Conservation (phyloP, 176 grass and related monocot genomes). For the Phoenix dactylifera region DNA sequence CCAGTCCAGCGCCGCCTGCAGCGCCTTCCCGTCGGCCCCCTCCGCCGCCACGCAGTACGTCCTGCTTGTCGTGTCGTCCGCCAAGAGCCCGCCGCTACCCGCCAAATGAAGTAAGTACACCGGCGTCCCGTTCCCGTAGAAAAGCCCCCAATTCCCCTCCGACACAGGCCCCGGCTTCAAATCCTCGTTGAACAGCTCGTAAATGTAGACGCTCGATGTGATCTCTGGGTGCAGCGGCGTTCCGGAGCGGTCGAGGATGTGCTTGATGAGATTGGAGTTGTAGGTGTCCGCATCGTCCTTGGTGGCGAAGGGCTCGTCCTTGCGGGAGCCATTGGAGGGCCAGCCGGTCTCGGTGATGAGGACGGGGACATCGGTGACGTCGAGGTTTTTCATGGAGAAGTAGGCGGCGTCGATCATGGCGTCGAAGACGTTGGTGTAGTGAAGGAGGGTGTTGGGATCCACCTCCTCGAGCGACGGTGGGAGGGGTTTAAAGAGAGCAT, state of each 20-base stretch:
- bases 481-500: constrained; percentile 74
- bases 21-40: constrained; percentile 58
- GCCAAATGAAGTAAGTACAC: constrained; percentile 72
- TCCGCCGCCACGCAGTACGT: constrained; percentile 79
- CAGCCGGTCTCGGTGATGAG: constrained; percentile 89
- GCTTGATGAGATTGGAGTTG: constrained; percentile 85
- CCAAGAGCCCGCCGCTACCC: constrained; percentile 57
- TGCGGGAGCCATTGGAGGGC: constrained; percentile 68
- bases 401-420: constrained; percentile 89
- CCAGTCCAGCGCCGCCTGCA: constrained; percentile 98
- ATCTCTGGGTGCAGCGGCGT: constrained; percentile 69
- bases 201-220: constrained; percentile 68
- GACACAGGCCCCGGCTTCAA: constrained; percentile 70
- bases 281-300: constrained; percentile 72
- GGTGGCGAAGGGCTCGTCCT: constrained; percentile 61
- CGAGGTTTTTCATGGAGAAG: constrained; percentile 62
- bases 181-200: constrained; percentile 98
- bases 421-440: constrained; percentile 94
- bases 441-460: constrained; percentile 92
- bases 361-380: constrained; percentile 32
- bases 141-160: constrained; percentile 84
- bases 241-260: constrained; percentile 52
- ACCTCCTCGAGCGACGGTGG: constrained; percentile 79
- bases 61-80: constrained; percentile 78
- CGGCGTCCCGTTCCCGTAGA: constrained; percentile 88